Evolutionary conservation across 805 yeast species (phyloP).

Genomic region (Lipomyces yamadae): DNA sequence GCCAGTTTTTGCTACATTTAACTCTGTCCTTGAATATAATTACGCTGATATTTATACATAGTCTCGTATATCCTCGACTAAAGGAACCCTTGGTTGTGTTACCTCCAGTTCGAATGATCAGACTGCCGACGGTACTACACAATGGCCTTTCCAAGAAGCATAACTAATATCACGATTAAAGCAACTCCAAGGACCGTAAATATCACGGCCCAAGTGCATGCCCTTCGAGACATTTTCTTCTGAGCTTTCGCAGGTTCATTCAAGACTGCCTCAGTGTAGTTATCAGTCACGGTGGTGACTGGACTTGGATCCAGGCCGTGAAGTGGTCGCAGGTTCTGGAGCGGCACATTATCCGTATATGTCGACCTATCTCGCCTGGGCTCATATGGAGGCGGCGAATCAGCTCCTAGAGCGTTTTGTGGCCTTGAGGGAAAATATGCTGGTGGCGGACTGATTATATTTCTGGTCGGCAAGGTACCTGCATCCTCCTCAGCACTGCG

Average conservation of each 20-base stretch:
- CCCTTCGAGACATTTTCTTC: background rate
- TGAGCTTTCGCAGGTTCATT: background rate
- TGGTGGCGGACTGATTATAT: background rate
- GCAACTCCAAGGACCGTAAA: background rate
- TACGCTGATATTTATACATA: too few relatives aligned
- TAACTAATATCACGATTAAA: background rate
- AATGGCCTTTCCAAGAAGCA: too few relatives aligned
- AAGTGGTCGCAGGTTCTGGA: background rate
- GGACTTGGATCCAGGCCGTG: background rate
- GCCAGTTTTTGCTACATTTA: too few relatives aligned
- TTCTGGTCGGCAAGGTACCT: background rate
- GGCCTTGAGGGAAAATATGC: background rate
- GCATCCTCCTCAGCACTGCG: background rate
- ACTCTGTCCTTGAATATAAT: too few relatives aligned
- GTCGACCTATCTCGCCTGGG: background rate
- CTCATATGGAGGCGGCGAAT: background rate
- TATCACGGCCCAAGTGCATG: background rate
- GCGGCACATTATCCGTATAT: background rate
- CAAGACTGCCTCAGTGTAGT: background rate
- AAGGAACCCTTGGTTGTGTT: too few relatives aligned
- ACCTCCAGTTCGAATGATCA: too few relatives aligned
- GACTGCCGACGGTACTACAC: too few relatives aligned
- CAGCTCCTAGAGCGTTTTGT: background rate
- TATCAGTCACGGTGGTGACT: background rate
- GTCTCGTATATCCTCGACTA: too few relatives aligned